Conservation (phyloP, 2,329 filamentous ascomycete genomes). For the Calonectria multiphialidica region DNA sequence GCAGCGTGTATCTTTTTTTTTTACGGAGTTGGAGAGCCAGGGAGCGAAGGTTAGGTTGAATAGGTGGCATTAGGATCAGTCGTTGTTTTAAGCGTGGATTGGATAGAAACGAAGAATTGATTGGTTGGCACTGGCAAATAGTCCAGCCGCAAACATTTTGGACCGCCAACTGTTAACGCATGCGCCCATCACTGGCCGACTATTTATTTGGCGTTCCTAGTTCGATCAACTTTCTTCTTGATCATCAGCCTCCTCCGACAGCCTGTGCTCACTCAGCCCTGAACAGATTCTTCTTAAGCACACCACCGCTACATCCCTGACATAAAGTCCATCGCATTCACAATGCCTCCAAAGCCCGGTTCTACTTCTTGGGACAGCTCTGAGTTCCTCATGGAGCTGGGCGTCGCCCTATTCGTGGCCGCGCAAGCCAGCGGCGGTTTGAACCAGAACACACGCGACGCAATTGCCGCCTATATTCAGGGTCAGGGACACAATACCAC, state of each 20-base stretch:
- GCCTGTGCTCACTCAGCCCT: too few species aligned
- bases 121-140: conserved; percentile 12
- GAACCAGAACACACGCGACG: conserved; percentile 42
- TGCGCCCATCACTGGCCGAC: not conserved
- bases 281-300: not conserved
- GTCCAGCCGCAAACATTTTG: conserved; percentile 8
- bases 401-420: conserved; percentile 48
- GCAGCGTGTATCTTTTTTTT: conserved; percentile 6
- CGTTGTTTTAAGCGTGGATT: conserved; percentile 12
- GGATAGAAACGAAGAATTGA: conserved; percentile 13
- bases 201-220: not conserved
- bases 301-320: not conserved
- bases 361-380: conserved; percentile 47
- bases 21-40: conserved; percentile 20
- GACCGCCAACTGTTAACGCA: not conserved
- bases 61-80: not conserved
- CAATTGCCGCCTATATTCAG: conserved; percentile 50
- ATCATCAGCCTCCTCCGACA: not conserved
- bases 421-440: conserved; percentile 44
- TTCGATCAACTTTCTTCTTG: not conserved
- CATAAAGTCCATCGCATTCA: not conserved
- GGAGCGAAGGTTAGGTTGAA: not conserved
- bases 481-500: conserved; percentile 49
- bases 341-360: conserved; percentile 38
- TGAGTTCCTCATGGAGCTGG: conserved; percentile 49